Evolutionary conservation across 305 asterid genomes (phyloP).

Genomic region (Solanum aculeatissimum): DNA sequence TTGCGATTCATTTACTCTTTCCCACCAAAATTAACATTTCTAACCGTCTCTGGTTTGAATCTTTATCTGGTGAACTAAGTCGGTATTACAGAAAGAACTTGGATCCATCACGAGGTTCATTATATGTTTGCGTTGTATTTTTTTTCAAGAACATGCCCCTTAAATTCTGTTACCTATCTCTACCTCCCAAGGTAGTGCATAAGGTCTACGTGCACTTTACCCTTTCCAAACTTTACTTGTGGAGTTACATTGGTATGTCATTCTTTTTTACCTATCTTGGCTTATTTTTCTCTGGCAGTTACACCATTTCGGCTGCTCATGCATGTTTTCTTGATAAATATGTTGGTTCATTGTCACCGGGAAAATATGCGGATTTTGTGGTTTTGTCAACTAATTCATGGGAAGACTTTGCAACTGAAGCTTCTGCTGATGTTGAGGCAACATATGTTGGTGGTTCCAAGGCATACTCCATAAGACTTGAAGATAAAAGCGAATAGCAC

Average conservation of each 20-base stretch:
- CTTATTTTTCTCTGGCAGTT: conserved; percentile 24
- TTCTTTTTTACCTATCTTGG: neutral
- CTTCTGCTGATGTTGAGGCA: conserved; percentile 48
- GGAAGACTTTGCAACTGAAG: conserved; percentile 43
- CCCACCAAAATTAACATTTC: neutral
- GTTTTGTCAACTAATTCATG: conserved; percentile 60
- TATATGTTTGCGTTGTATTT: neutral
- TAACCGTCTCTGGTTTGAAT: neutral
- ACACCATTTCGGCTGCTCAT: conserved; percentile 78
- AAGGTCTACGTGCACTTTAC: neutral
- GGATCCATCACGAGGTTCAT: neutral
- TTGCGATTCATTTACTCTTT: neutral
- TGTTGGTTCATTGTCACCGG: conserved; percentile 70
- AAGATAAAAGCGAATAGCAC: neutral
- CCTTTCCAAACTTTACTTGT: neutral
- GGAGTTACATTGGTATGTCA: neutral
- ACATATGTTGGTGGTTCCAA: conserved; percentile 70
- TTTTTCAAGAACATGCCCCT: neutral
- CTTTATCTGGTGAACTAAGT: neutral
- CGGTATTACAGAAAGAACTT: neutral
- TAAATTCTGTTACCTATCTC: neutral
- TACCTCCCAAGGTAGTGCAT: neutral
- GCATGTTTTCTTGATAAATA: conserved; percentile 82
- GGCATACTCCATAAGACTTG: conserved; percentile 35
- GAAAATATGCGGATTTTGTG: conserved; percentile 89